Evolutionary conservation across 257 asterid species (phyloP), one percentile per base, ranked within the genome.

Genomic region (Rauvolfia tetraphylla): DNA sequence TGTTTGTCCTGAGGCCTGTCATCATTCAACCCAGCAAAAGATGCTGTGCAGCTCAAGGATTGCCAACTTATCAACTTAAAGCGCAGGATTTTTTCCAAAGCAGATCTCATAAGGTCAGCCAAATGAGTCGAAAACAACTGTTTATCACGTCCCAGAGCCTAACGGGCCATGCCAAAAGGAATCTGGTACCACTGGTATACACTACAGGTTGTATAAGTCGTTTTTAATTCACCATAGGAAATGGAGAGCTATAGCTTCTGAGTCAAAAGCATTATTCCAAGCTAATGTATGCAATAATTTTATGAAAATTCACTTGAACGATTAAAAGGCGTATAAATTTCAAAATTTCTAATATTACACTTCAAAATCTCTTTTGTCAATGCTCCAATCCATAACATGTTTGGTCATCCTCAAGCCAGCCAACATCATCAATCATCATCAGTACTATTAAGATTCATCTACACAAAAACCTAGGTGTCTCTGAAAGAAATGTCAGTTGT

Each of bases 371-470:
- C 23, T 51, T 51, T 14, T 17, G n/a, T 9, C 2, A 15, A 4
- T 46, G 7, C 14, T 9, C 3, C 12, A 14, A 51, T 18, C 4
- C 1, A 51, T 0, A 51, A 51, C 57, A 51, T 51, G 57, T 51
- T 18, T 51, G 57, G 23, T 51, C 23, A 51, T 51, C 23, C 57
- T 51, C 57, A 51, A 51, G 57, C 5, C 5, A 17, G 23, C 56
- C 57, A 54, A 54, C 27, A 20, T 2, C 61, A 22, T 54, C 27
- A 23, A 54, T 54, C 29, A 54, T 54, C 78, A n/a, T 7, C 48
- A 44, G 78, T 61, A 74, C 78, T 25, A 56, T 5, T 62, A 63
- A 17, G 66, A 76, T 67, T 14, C n/a, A n/a, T n/a, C n/a, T 34
- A 66, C 71, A 51, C 74, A 56, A 66, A 68, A 13, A 11, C 42